Evolutionary conservation across 2,329 filamentous ascomycete genomes (phyloP).

Genomic region (Phyllosticta citrichinensis): DNA sequence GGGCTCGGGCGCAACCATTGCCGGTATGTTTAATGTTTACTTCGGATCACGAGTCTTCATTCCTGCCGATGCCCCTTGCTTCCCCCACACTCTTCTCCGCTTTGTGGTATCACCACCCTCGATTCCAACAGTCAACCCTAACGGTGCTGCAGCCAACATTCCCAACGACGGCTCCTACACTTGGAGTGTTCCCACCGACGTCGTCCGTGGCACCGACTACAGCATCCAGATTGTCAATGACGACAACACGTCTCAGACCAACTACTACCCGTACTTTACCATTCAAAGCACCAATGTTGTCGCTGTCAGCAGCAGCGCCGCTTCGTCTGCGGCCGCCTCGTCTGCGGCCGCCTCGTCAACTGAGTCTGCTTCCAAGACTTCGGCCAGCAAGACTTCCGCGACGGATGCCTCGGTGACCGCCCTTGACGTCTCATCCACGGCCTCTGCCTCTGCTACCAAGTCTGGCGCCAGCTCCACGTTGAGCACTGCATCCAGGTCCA

Average conservation of each 20-base stretch:
- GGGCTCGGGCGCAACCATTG: conserved; percentile 31
- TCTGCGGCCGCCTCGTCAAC: conserved; percentile 10
- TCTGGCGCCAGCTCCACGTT: background rate
- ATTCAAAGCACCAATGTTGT: conserved; percentile 37
- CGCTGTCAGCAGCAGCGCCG: conserved; percentile 16
- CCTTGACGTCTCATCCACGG: conserved; percentile 1
- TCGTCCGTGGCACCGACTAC: conserved; percentile 38
- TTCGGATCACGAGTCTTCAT: background rate
- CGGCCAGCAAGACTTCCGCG: conserved; percentile 16
- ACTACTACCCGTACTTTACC: conserved; percentile 45
- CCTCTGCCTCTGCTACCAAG: background rate
- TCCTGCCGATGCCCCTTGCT: background rate
- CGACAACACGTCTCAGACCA: conserved; percentile 31
- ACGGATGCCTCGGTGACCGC: conserved; percentile 13
- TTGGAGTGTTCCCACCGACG: conserved; percentile 34
- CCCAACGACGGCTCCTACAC: conserved; percentile 40
- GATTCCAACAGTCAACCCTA: background rate
- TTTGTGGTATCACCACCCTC: background rate
- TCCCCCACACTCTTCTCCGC: background rate
- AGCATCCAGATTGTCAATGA: conserved; percentile 45
- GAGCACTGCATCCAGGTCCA: background rate
- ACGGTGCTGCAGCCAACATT: conserved; percentile 30
- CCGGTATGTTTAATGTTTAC: conserved; percentile 25
- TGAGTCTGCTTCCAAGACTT: conserved; percentile 15
- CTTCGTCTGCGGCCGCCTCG: conserved; percentile 14